These are phyloP conservation scores for Glebionis coronaria DNA, from an alignment of 129 eudicot species.

Conservation along the genomic window DNA sequence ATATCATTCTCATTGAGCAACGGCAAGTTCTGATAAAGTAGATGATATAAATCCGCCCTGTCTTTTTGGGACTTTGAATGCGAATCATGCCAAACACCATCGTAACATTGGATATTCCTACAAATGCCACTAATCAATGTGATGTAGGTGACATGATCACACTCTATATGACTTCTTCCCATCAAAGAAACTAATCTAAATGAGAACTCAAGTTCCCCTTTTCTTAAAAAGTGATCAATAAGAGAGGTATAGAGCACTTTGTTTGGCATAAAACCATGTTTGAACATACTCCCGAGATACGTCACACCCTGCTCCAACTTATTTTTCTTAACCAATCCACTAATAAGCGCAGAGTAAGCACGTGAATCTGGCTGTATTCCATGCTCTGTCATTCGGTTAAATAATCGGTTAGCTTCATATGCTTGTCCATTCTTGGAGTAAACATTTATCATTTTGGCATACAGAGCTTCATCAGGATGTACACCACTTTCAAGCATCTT, in stretches of 20 bases:
- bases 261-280: constrained; percentile 57
- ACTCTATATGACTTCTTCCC: constrained; percentile 50
- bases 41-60: constrained; percentile 38
- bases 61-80: constrained; percentile 31
- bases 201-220: constrained; percentile 54
- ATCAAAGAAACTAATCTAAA: constrained; percentile 55
- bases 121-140: constrained; percentile 59
- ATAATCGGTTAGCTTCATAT: constrained; percentile 38
- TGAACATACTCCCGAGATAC: constrained; percentile 56
- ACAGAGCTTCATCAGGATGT: constrained; percentile 49
- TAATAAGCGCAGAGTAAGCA: constrained; percentile 56
- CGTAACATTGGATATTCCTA: constrained; percentile 33
- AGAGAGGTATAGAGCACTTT: constrained; percentile 57
- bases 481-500: constrained; percentile 50
- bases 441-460: constrained; percentile 50
- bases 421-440: constrained; percentile 52
- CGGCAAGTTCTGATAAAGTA: constrained; percentile 37
- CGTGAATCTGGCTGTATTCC: constrained; percentile 43
- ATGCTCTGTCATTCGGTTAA: constrained; percentile 39
- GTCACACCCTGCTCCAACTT: constrained; percentile 41
- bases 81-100: constrained; percentile 29
- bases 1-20: constrained; percentile 15
- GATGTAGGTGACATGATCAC: constrained; percentile 49
- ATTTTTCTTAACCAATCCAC: constrained; percentile 59
- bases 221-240: constrained; percentile 52